Base-by-base conservation (phyloP, 129 eudicot species). In the Ambrosia trifida region DNA sequence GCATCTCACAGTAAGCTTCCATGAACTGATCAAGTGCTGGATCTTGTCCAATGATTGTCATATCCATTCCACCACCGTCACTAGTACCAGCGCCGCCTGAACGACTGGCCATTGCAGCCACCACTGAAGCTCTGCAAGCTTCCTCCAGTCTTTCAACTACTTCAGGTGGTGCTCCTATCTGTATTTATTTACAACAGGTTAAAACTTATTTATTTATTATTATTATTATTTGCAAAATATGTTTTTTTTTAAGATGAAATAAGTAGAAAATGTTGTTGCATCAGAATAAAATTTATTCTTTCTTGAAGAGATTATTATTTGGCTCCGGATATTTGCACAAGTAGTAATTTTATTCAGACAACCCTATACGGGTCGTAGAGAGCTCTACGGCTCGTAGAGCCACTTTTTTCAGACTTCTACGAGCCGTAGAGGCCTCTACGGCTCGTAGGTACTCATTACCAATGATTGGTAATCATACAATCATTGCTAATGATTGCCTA, bases 1-100 rank as follows among this genome's bases (percentile, higher is more conserved):
- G 83, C 98, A 93, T 93, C 81, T 93, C 98, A 82, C 95, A 93
- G 45, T 93, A 93, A 10, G 98, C 98, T 74, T 93, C 98, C 98
- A 93, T 89, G 75, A 93, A 93, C 47, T 93, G 98, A 85, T 94
- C 98, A 51, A 94, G 86, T 28, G 83, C 83, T 28, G 98, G 98
- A 85, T 94, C 98, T 85, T 94, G 90, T 2, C 96, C 98, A 9
- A 86, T 47, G 56, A 73, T 59, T 61, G 64, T 64, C 52, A 76
- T 56, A 66, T 83, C 80, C 35, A 51, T 16, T 13, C 82, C 80
- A 4, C 58, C 76, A 2, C 57, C 76, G 10, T 72, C 49, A 65
- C 74, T 24, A 61, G 66, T 66, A 54, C 73, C 58, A 35, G 68
- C 80, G 51, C 44, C n/a, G 52, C 65, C 35, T 33, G 76, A 50